Evolutionary conservation across 2,329 filamentous ascomycete genomes (phyloP).

Genomic region (Venturia pyrina): DNA sequence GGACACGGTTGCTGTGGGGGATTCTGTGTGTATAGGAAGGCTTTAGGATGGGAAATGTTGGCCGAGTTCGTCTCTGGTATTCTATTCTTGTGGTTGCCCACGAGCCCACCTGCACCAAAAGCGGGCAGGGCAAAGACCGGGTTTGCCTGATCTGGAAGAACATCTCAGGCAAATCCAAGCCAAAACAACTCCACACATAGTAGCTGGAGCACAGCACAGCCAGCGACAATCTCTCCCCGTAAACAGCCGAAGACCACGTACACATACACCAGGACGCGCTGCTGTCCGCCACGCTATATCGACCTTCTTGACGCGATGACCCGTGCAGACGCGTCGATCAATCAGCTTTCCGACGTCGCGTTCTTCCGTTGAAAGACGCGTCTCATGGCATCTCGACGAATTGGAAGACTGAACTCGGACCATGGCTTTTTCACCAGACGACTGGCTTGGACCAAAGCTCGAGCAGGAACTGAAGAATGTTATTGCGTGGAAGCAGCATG

Average conservation of each 20-base stretch:
- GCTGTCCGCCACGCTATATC: neutral
- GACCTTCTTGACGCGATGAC: neutral
- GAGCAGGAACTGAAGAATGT: slow-evolving; percentile 2
- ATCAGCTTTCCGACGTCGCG: neutral
- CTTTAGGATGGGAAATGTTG: neutral
- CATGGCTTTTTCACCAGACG: neutral
- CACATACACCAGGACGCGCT: neutral
- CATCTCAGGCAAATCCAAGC: neutral
- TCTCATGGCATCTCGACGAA: neutral
- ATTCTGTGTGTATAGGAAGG: neutral
- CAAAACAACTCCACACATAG: too few relatives aligned
- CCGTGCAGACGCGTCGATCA: neutral
- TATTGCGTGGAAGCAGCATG: neutral
- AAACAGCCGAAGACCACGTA: neutral
- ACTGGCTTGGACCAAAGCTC: slow-evolving; percentile 8
- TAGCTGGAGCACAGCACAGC: too few relatives aligned
- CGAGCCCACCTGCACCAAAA: neutral
- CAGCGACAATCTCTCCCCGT: too few relatives aligned
- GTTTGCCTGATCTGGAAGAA: too few relatives aligned
- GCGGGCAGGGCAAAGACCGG: neutral
- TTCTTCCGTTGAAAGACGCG: neutral
- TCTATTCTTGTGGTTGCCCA: neutral
- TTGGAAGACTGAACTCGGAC: neutral
- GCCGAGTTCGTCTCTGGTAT: neutral
- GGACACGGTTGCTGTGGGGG: neutral